Conservation (phyloP, 2,329 filamentous ascomycete species). For the Cercospora canescens region DNA sequence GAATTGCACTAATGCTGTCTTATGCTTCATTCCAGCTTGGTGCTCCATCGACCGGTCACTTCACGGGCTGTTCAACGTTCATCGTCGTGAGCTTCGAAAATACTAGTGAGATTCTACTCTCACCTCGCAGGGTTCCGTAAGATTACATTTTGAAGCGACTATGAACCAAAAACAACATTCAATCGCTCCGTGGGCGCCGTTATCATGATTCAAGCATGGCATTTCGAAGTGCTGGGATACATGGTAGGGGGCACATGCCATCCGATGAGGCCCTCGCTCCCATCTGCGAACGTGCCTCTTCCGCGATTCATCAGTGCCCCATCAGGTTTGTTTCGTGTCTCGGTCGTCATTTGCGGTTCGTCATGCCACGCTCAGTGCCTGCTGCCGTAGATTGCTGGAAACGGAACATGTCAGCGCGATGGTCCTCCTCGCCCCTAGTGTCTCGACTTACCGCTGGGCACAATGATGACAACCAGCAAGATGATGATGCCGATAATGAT, state of each 20-base stretch:
- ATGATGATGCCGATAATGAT: slow-evolving; percentile 88
- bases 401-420: slow-evolving; percentile 6
- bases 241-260: not conserved
- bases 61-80: not conserved
- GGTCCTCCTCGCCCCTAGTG: not conserved
- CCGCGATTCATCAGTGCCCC: slow-evolving; percentile 14
- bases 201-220: slow-evolving; percentile 19
- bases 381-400: slow-evolving; percentile 26
- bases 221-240: slow-evolving; percentile 6
- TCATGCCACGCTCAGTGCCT: slow-evolving; percentile 14
- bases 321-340: slow-evolving; percentile 12
- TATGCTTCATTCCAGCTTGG: not conserved
- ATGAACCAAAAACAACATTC: slow-evolving; percentile 17
- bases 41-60: not conserved
- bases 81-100: not conserved
- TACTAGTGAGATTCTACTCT: not conserved
- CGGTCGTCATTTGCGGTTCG: slow-evolving; percentile 4
- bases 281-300: slow-evolving; percentile 7
- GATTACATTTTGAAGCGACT: slow-evolving; percentile 21
- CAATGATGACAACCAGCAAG: slow-evolving; percentile 88
- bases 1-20: slow-evolving; percentile 11
- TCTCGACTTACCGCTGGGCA: slow-evolving; percentile 71
- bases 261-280: not conserved
- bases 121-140: slow-evolving; percentile 8
- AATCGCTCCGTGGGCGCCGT: slow-evolving; percentile 25